Conservation (phyloP, 805 yeast species). For the Ogataea methylovora region DNA sequence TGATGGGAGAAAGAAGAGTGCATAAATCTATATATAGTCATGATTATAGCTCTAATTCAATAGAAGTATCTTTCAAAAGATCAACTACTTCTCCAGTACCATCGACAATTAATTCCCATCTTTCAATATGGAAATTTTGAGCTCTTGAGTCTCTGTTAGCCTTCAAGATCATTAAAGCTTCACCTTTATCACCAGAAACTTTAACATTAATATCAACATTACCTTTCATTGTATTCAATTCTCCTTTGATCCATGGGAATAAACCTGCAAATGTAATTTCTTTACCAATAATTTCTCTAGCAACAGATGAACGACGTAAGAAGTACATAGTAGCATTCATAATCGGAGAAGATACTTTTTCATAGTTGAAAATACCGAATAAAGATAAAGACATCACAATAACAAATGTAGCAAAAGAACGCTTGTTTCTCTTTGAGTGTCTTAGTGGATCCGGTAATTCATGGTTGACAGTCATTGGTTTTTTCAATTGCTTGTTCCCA, state of each 20-base stretch:
- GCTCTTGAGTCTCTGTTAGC: conserved; percentile 62
- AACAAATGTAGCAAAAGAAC: conserved; percentile 49
- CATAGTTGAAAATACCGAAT: conserved; percentile 80
- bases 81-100: conserved; percentile 31
- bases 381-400: conserved; percentile 47
- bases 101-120: conserved; percentile 54
- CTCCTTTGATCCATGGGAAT: conserved; percentile 88
- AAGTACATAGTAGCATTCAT: conserved; percentile 82
- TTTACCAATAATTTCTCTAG: conserved; percentile 60
- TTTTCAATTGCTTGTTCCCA: conserved; percentile 15
- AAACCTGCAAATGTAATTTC: conserved; percentile 66
- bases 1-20: too few relatives aligned
- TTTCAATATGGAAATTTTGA: conserved; percentile 49
- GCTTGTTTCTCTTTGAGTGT: conserved; percentile 42
- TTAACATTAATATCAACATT: conserved; percentile 64
- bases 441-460: conserved; percentile 77
- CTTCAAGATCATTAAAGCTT: conserved; percentile 50
- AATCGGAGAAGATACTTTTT: conserved; percentile 83
- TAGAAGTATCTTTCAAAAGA: conserved; percentile 40
- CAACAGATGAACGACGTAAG: conserved; percentile 64
- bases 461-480: conserved; percentile 59
- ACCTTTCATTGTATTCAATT: conserved; percentile 77
- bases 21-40: too few relatives aligned
- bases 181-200: conserved; percentile 58
- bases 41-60: conserved; percentile 16